Evolutionary conservation across 352 stramenopile species (phyloP).

Genomic region (Phytophthora syringae): DNA sequence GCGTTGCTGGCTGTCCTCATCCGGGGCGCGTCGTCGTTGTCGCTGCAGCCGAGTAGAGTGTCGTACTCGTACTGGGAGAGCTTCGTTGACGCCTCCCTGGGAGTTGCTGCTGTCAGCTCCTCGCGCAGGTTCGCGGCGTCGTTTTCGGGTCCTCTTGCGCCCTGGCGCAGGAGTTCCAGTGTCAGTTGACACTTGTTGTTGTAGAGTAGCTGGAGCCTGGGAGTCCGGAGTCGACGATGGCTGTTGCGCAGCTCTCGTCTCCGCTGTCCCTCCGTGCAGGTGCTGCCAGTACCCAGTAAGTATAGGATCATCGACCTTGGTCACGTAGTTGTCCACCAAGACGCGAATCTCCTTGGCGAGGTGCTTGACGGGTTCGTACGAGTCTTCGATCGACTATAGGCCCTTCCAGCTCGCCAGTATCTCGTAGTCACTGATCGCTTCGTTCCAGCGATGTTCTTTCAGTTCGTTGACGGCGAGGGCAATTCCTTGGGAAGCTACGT

Average conservation of each 20-base stretch:
- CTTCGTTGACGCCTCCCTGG: neutral
- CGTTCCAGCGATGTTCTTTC: slow-evolving; percentile 7
- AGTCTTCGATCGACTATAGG: slow-evolving; percentile 4
- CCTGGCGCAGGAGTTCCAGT: no score
- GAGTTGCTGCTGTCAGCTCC: neutral
- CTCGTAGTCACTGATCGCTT: slow-evolving; percentile 7
- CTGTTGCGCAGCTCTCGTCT: neutral
- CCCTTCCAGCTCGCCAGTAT: slow-evolving; percentile 6
- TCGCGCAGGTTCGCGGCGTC: no score
- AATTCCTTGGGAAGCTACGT: slow-evolving; percentile 6
- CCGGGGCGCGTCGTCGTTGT: neutral
- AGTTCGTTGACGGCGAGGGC: slow-evolving; percentile 1
- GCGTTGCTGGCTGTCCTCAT: neutral
- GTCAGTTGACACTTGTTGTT: no score
- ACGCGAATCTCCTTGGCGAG: neutral
- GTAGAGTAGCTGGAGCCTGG: no score
- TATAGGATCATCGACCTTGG: neutral
- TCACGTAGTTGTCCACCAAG: neutral
- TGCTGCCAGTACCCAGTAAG: neutral
- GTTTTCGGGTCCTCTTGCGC: no score
- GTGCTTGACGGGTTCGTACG: neutral
- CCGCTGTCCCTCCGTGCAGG: neutral
- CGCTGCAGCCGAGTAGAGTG: neutral
- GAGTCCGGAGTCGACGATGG: no score
- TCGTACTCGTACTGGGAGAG: neutral